Conservation (phyloP, 2,329 filamentous ascomycete genomes). For the Cryphonectria naterciae region DNA sequence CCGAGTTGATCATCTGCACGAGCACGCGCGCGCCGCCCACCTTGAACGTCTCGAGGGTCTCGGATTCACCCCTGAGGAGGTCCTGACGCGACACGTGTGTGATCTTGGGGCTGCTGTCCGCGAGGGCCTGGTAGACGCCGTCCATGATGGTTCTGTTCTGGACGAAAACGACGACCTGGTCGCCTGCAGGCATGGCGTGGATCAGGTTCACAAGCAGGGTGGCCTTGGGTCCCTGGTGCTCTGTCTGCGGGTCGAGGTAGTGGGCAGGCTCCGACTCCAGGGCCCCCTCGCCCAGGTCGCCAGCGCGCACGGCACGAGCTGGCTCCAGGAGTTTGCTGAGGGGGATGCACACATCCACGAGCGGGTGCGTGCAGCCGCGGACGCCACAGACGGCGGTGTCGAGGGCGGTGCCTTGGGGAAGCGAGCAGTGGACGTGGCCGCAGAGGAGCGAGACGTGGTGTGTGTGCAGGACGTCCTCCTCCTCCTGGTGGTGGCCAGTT, state of each 20-base stretch:
- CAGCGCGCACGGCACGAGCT: constrained; percentile 16
- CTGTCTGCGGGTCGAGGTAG: constrained; percentile 4
- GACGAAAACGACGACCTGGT: constrained; percentile 44
- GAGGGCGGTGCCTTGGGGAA: background rate
- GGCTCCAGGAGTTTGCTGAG: constrained; percentile 13
- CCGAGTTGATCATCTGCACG: constrained; percentile 44
- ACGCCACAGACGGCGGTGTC: constrained; percentile 12
- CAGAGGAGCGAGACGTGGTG: constrained; percentile 26
- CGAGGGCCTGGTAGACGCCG: constrained; percentile 34
- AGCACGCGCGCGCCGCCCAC: constrained; percentile 36
- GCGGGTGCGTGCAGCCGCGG: constrained; percentile 15
- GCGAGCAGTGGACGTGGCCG: constrained; percentile 23
- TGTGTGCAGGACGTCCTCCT: background rate
- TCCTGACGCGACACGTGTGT: constrained; percentile 23
- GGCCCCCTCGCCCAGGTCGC: constrained; percentile 13
- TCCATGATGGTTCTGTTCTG: constrained; percentile 39
- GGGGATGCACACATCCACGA: constrained; percentile 25
- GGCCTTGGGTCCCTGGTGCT: constrained; percentile 32
- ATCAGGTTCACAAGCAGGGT: constrained; percentile 34
- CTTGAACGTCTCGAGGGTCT: constrained; percentile 38
- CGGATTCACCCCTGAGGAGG: constrained; percentile 13
- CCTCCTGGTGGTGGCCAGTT: too few species aligned
- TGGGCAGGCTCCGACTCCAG: constrained; percentile 10
- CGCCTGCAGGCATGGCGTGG: constrained; percentile 31
- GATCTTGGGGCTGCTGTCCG: constrained; percentile 15